Conservation (phyloP, 2,329 filamentous ascomycete genomes). For the Fusarium penzigii region DNA sequence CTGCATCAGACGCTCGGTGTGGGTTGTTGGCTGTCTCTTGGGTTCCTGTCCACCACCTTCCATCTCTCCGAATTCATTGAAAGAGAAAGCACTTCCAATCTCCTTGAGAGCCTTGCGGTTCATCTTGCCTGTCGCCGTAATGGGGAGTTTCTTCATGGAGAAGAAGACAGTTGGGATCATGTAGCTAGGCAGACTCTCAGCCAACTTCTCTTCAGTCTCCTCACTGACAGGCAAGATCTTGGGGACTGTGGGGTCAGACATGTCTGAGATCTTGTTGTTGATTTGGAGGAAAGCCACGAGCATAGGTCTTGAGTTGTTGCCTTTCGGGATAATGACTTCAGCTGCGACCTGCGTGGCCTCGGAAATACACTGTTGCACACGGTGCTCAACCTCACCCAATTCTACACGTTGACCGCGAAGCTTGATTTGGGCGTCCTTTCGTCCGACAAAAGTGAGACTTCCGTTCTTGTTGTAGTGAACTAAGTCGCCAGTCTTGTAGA, state of each 20-base stretch:
- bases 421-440: constrained; percentile 58
- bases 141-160: constrained; percentile 8
- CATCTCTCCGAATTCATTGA: constrained; percentile 41
- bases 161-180: constrained; percentile 21
- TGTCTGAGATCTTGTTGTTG: background rate
- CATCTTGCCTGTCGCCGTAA: constrained; percentile 16
- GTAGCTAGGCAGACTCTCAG: constrained; percentile 10
- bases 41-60: background rate
- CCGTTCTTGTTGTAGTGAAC: constrained; percentile 32
- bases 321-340: constrained; percentile 7
- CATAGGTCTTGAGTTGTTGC: background rate
- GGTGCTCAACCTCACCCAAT: constrained; percentile 31
- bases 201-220: constrained; percentile 2
- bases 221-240: background rate
- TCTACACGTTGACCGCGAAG: constrained; percentile 56
- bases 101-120: constrained; percentile 14
- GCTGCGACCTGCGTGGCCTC: background rate
- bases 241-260: too few relatives aligned
- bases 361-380: constrained; percentile 3
- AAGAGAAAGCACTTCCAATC: constrained; percentile 9
- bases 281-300: background rate
- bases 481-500: constrained; percentile 23
- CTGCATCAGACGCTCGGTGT: constrained; percentile 28
- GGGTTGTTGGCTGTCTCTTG: constrained; percentile 6
- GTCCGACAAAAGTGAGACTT: constrained; percentile 43